Evolutionary conservation across 306 rosid species (phyloP), one percentile per base, ranked within the genome.

Genomic region (Sphenostylis stenocarpa): DNA sequence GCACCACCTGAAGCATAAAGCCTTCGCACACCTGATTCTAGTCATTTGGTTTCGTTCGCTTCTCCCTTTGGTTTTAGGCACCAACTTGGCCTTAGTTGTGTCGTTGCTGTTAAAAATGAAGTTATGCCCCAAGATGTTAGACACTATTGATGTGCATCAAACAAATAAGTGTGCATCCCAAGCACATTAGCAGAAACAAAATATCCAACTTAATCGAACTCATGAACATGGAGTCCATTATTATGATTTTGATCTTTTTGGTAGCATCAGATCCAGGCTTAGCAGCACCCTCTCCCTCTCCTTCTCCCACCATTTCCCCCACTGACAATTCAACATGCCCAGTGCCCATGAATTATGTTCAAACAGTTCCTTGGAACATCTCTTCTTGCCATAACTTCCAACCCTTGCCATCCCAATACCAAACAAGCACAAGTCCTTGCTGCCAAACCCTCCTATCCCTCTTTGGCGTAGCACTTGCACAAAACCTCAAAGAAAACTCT

Each of bases 361-460:
- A 19, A 2, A 80, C 72, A 82, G 77, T 91, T 61, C 89, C 89
- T 3, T 95, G 96, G 93, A 89, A 90, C 75, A 34, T 78, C 3
- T 81, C 97, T 2, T 7, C 56, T 2, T 95, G 98, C 81, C 70
- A 16, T 17, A 84, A 76, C 62, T 87, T 80, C 78, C 72, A 87
- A 6, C 78, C 84, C 11, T 38, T 79, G 1, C 8, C 56, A 29
- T 17, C 86, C 58, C 33, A 33, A 63, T n/a, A 26, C 29, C 76
- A 84, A 55, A 33, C 70, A 74, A 4, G 17, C 24, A 6, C 55
- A 4, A 57, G 7, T 33, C 57, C 78, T 4, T 92, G 97, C 45
- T 95, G 98, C 81, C 91, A 83, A 65, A 39, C 86, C 21, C 80
- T 92, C 1, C 36, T 90, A 1, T 87, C 93, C 33, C 86, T 95